Evolutionary conservation across 108 stramenopile species (phyloP), one percentile per base, ranked within the genome.

Genomic region (Aurantiochytrium sp.): DNA sequence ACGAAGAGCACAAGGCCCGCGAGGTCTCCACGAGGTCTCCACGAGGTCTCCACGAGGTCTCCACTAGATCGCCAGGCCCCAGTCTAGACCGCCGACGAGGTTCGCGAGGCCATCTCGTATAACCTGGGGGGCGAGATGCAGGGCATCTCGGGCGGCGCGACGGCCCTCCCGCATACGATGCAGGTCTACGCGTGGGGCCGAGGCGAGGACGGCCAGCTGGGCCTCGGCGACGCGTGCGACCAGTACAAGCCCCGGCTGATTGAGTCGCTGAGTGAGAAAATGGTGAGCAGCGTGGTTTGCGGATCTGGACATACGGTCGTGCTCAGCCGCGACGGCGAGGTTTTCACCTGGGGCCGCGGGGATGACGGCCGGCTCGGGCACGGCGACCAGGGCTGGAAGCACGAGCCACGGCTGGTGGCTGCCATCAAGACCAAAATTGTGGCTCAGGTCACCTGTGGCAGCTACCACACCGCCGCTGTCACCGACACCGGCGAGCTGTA

Each of bases 301-400:
- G 97, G 97, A 4, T 94, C 93, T 37, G 97, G 97, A 19, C 97
- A 97, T 91, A 97, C 97, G 0, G 96, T 96, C 10, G 96, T 96
- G 0, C 91, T 97, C 32, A 96, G 95, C 10, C 93, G 93, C 34
- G 97, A 97, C 86, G 97, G 97, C n/a, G 95, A 96, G 87, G 96
- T 97, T 32, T 97, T 94, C 90, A 97, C 97, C 17, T 97, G 97
- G 96, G 94, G 95, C 68, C 88, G 96, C 19, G 95, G 96, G 6
- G 95, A 96, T 85, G 95, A 96, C 89, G 97, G 97, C 15, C 94
- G 96, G 3, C 90, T 97, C 37, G 97, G 97, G 17, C 97, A 97
- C 89, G 97, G 97, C 10, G 97, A 97, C 50, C 96, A 96, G 85
- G 96, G 96, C 54, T 97, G 97, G 97, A 97, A 97, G 89, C 96